Base-by-base conservation (phyloP, 306 rosid species). In the Cyamopsis tetragonoloba region DNA sequence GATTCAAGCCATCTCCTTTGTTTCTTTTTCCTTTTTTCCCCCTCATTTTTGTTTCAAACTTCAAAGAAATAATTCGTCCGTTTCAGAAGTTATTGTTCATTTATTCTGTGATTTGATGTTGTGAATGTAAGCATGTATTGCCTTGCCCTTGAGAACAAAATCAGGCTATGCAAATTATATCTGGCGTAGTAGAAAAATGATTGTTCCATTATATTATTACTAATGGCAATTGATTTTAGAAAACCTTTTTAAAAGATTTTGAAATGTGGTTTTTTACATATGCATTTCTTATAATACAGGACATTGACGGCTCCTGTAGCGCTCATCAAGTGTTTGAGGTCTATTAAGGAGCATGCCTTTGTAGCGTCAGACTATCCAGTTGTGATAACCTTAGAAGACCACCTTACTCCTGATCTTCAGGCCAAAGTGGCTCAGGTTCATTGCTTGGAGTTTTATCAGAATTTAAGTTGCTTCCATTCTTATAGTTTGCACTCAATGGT, bases 301-400 rank as follows among this genome's bases (percentile, higher is more conserved):
- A 95, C 99, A 9, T 80, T 95, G 84, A 95, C 99, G 55, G 47
- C 92, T 58, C 99, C 99, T 1, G 99, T 95, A 65, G 86, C 79
- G 5, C 95, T 95, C 67, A 30, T 82, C 81, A 86, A 81, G 54
- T 95, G 99, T 80, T 81, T 95, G 86, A 82, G 27, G 71, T 88
- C 88, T 65, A 95, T 95, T 50, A 88, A 82, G 79, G 91, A 95
- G 55, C 11, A 86, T 69, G 97, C 97, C 35, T 95, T 95, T 70
- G 72, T 61, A 2, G 88, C 81, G 26, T 88, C 99, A 20, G 96
- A 95, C n/a, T 95, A 88, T 82, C 99, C 99, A 5, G 89, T 91
- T 80, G 92, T 95, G 30, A 90, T 95, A 66, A 95, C 99, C 77
- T 81, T 95, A 38, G 99, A 95, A 74, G 99, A 95, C 61, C 99